phyloP scores from a whole-genome alignment of 768 basidiomycete species.

The Pisolithus albus region DNA sequence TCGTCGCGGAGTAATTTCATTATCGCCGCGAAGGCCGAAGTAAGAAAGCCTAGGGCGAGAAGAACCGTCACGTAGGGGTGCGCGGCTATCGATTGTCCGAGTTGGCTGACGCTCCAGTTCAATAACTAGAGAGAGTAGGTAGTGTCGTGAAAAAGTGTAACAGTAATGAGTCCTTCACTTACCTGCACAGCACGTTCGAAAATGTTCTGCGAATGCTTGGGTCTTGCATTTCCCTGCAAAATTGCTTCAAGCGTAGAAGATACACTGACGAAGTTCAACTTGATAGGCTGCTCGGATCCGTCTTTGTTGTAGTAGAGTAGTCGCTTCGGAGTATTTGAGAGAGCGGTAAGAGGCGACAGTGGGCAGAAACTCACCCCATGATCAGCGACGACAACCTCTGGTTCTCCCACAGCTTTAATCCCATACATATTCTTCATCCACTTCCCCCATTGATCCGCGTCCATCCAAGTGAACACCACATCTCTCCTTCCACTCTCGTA shows the following conservation, averaged over 20 bases:
- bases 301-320: constrained; percentile 75
- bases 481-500: constrained; percentile 32
- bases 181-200: constrained; percentile 65
- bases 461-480: constrained; percentile 88
- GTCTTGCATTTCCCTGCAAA: constrained; percentile 38
- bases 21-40: constrained; percentile 8
- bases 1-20: constrained; percentile 13
- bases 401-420: constrained; percentile 31
- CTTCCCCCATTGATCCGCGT: constrained; percentile 71
- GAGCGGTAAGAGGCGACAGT: neutral
- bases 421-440: constrained; percentile 95
- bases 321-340: constrained; percentile 33
- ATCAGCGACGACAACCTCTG: constrained; percentile 66
- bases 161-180: constrained; percentile 19
- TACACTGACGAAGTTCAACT: constrained; percentile 49
- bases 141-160: neutral
- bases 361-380: constrained; percentile 50
- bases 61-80: constrained; percentile 17
- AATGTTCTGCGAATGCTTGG: constrained; percentile 63
- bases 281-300: constrained; percentile 44
- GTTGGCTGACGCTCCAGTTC: constrained; percentile 6
- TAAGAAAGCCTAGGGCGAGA: constrained; percentile 7
- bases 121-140: constrained; percentile 11
- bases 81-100: constrained; percentile 6
- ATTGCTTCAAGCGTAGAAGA: constrained; percentile 68